phyloP scores from a whole-genome alignment of 2,329 filamentous ascomycete species.

The Epichloe gansuensis region DNA sequence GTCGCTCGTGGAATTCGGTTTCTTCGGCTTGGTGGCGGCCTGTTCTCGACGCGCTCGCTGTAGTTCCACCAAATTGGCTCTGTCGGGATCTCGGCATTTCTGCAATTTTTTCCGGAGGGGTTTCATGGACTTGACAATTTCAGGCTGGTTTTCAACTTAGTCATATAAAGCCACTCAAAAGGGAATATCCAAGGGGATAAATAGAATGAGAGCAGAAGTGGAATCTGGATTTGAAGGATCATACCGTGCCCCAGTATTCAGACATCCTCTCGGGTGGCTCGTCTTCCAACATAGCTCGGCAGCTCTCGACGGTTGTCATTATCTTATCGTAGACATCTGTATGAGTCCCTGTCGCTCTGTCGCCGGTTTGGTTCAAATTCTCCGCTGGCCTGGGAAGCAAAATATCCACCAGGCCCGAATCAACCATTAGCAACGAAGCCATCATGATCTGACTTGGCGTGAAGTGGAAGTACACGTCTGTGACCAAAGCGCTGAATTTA shows the following conservation, averaged over 20 bases:
- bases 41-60: slow-evolving; percentile 52
- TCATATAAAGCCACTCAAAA: too few relatives aligned
- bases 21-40: slow-evolving; percentile 32
- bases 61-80: slow-evolving; percentile 57
- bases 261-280: slow-evolving; percentile 45
- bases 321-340: slow-evolving; percentile 33
- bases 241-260: slow-evolving; percentile 41
- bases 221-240: slow-evolving; percentile 7
- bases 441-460: slow-evolving; percentile 92
- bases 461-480: slow-evolving; percentile 95
- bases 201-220: not conserved
- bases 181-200: too few relatives aligned
- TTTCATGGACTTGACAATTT: slow-evolving; percentile 34
- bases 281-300: slow-evolving; percentile 41
- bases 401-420: slow-evolving; percentile 46
- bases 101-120: slow-evolving; percentile 57
- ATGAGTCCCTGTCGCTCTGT: slow-evolving; percentile 12
- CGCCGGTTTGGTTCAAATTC: slow-evolving; percentile 16
- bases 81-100: slow-evolving; percentile 61
- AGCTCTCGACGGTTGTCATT: slow-evolving; percentile 34
- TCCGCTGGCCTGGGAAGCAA: slow-evolving; percentile 29
- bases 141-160: slow-evolving; percentile 23
- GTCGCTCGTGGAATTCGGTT: slow-evolving; percentile 26
- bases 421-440: slow-evolving; percentile 64
- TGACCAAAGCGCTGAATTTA: slow-evolving; percentile 70